Conservation (phyloP, 441 rosid species). For the Erysimum cheiri region DNA sequence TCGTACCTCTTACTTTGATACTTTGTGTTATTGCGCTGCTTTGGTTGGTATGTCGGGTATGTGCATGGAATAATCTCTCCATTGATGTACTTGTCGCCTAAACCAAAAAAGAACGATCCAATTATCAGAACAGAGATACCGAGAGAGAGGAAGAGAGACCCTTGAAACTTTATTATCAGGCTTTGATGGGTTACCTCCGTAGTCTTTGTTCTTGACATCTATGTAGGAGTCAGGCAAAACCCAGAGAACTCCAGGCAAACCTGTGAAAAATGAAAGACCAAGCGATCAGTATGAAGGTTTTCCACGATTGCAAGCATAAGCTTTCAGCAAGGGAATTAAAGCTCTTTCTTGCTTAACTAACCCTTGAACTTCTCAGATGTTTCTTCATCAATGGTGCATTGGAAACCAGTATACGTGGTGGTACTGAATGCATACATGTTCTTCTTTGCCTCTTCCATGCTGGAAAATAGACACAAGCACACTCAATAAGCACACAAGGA, state of each 20-base stretch:
- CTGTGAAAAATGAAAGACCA: slow-evolving; percentile 47
- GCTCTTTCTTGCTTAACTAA: slow-evolving; percentile 46
- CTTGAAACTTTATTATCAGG: slow-evolving; percentile 12
- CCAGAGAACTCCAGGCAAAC: slow-evolving; percentile 98
- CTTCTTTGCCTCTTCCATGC: slow-evolving; percentile 98
- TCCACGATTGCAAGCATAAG: background rate
- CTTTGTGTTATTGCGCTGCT: slow-evolving; percentile 65
- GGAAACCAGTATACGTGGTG: slow-evolving; percentile 95
- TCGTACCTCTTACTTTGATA: slow-evolving; percentile 75
- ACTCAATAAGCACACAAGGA: slow-evolving; percentile 5
- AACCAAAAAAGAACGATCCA: slow-evolving; percentile 7
- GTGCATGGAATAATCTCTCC: slow-evolving; percentile 94
- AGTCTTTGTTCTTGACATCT: slow-evolving; percentile 96
- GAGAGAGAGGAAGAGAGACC: background rate
- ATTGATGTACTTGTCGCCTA: slow-evolving; percentile 92
- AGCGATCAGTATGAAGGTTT: slow-evolving; percentile 12
- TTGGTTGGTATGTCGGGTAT: slow-evolving; percentile 95
- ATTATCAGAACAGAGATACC: slow-evolving; percentile 18
- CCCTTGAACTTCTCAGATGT: slow-evolving; percentile 99
- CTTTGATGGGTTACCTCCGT: slow-evolving; percentile 70
- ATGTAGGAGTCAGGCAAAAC: slow-evolving; percentile 96
- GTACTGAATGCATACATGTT: slow-evolving; percentile 97
- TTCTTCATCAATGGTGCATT: slow-evolving; percentile 89
- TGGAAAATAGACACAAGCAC: slow-evolving; percentile 40
- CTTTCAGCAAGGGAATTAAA: background rate